Base-by-base conservation (phyloP, 1,284 basidiomycete species). In the Violaceomyces palustris region DNA sequence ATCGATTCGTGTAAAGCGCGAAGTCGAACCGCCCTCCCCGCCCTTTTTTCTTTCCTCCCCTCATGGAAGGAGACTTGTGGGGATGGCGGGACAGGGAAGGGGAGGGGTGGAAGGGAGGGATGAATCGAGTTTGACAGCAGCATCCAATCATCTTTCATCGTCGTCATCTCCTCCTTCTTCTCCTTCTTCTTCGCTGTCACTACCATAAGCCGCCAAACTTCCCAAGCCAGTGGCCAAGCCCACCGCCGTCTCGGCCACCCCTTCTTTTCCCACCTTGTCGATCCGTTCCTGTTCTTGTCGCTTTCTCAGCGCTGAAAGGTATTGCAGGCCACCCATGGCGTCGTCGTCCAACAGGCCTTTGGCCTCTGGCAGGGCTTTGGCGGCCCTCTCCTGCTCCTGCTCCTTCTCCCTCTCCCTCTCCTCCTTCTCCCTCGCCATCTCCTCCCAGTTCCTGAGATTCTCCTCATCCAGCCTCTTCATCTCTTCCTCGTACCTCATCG, bases 181-280 rank as follows among this genome's bases (percentile, higher is more conserved):
- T n/a, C n/a, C n/a, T n/a, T 49, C 50, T 18, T 61, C 50, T 15
- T 68, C 66, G 38, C 61, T 67, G 39, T 71, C 66, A 34, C 66
- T 71, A 6, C 48, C 66, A 35, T 71, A 71, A 3, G 58, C 64
- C 6, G 68, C 57, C 5, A 71, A 38, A 22, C 60, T 58, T 25
- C 53, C 55, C 14, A 71, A 46, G 4, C 59, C 61, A 1, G 36
- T 24, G 14, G 47, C 17, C 27, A 50, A 32, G 19, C 30, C 10
- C n/a, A 40, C 40, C 12, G 39, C 35, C 6, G 46, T 22, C 12
- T 36, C 9, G 3, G 42, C 8, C 12, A 47, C 33, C n/a, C n/a
- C n/a, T n/a, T n/a, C n/a, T n/a, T n/a, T n/a, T n/a, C n/a, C n/a
- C n/a, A n/a, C n/a, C 15, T 21, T 26, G 22, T 30, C 31, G 19